Evolutionary conservation across 2,329 filamentous ascomycete genomes (phyloP).

Genomic region (Epicoccum nigrum): DNA sequence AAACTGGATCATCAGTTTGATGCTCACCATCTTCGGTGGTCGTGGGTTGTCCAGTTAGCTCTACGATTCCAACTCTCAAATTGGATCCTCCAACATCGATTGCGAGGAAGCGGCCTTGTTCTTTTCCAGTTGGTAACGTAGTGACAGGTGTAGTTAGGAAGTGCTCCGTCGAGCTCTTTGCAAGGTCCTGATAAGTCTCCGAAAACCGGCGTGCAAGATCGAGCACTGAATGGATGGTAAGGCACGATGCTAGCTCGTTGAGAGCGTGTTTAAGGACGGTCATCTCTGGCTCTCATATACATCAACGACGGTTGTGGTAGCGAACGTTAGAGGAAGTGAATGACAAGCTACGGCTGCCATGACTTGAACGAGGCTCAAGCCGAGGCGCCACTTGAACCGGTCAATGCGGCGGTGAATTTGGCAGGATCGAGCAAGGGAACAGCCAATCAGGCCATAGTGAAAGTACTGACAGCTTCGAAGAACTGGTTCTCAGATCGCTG

Average conservation of each 20-base stretch:
- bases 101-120: constrained; percentile 64
- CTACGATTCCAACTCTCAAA: constrained; percentile 70
- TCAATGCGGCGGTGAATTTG: constrained; percentile 13
- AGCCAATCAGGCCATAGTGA: neutral
- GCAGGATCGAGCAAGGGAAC: neutral
- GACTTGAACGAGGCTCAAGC: constrained; percentile 17
- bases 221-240: constrained; percentile 41
- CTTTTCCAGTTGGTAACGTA: constrained; percentile 59
- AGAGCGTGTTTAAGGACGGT: constrained; percentile 26
- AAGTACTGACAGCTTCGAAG: too few relatives aligned
- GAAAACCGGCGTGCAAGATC: constrained; percentile 45
- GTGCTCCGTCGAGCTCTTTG: constrained; percentile 45
- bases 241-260: constrained; percentile 40
- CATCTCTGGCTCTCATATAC: constrained; percentile 22
- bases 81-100: constrained; percentile 69
- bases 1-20: constrained; percentile 16
- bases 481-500: too few relatives aligned
- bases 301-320: neutral
- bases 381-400: constrained; percentile 12
- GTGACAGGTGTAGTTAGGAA: constrained; percentile 51
- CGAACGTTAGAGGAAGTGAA: neutral
- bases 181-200: constrained; percentile 43
- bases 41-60: constrained; percentile 56
- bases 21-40: constrained; percentile 5
- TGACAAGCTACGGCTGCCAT: constrained; percentile 9